Percentiles rank a stretch among this genome's conserved stretches.
Evolutionary conservation across 1,284 basidiomycete species (phyloP).

Genomic region (Earliella scabrosa): DNA sequence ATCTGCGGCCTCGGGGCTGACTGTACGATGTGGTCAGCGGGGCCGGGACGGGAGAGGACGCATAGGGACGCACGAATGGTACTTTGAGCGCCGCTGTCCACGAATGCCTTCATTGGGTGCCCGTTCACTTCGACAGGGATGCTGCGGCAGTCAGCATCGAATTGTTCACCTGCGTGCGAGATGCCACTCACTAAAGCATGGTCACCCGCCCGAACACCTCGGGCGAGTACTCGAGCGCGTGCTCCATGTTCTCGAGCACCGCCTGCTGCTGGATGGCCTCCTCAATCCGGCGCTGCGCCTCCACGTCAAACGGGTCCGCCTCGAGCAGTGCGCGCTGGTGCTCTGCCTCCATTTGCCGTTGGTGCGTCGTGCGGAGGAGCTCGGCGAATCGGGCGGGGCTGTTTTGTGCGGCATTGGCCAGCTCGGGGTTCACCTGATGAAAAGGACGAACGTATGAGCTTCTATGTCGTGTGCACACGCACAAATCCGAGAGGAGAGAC

Average conservation of each 20-base stretch:
- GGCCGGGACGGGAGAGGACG: slow-evolving; percentile 4
- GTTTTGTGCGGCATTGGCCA: slow-evolving; percentile 72
- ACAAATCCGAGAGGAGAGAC: background rate
- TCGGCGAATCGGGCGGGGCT: slow-evolving; percentile 77
- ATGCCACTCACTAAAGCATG: slow-evolving; percentile 86
- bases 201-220: slow-evolving; percentile 94
- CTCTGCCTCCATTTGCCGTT: slow-evolving; percentile 58
- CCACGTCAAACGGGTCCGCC: slow-evolving; percentile 88
- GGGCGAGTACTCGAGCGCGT: slow-evolving; percentile 91
- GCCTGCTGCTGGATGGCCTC: slow-evolving; percentile 92
- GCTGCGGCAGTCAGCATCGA: slow-evolving; percentile 39
- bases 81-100: slow-evolving; percentile 95
- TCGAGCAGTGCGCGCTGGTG: slow-evolving; percentile 75
- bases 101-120: slow-evolving; percentile 91
- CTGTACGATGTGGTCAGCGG: too few relatives aligned
- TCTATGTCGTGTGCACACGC: too few relatives aligned
- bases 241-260: slow-evolving; percentile 89
- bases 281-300: slow-evolving; percentile 92
- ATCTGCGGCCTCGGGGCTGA: slow-evolving; percentile 95
- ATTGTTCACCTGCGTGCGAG: background rate
- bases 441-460: too few relatives aligned
- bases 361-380: slow-evolving; percentile 68
- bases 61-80: slow-evolving; percentile 81
- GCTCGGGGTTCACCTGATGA: slow-evolving; percentile 81
- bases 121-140: slow-evolving; percentile 93